phyloP scores from a whole-genome alignment of 306 rosid genomes.

The Morella rubra region DNA sequence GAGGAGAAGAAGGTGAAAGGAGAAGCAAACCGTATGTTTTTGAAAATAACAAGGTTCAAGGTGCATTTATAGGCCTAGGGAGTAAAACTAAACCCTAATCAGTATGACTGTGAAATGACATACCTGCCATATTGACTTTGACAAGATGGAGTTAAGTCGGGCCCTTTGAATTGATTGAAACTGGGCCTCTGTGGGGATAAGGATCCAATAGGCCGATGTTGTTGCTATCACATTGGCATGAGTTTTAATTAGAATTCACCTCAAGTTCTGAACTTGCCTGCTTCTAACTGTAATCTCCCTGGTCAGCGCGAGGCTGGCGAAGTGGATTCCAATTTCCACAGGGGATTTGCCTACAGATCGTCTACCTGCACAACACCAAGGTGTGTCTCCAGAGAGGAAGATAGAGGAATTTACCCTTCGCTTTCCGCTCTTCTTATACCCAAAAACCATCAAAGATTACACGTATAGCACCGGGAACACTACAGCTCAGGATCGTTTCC shows the following conservation, averaged over 20 bases:
- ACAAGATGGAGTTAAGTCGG: neutral
- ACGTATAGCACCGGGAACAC: conserved; percentile 69
- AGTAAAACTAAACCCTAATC: neutral
- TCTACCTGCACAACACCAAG: no score
- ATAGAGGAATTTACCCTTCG: conserved; percentile 52
- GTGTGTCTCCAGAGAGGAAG: neutral
- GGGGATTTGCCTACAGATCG: no score
- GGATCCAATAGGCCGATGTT: neutral
- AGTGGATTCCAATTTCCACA: no score
- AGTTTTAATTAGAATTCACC: neutral
- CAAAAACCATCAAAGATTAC: conserved; percentile 50
- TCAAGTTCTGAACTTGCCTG: no score
- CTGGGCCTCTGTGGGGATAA: neutral
- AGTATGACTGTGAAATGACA: neutral
- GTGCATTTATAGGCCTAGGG: neutral
- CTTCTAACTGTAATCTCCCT: no score
- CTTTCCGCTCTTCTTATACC: conserved; percentile 70
- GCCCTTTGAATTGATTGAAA: neutral
- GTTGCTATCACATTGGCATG: neutral
- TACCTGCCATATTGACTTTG: neutral
- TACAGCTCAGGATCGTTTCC: conserved; percentile 56
- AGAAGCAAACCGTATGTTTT: neutral
- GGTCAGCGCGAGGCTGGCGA: no score
- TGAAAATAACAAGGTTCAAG: neutral
- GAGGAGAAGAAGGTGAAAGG: fast-evolving